Evolutionary conservation across 2,329 filamentous ascomycete genomes (phyloP).

Genomic region (Alternaria viburni): DNA sequence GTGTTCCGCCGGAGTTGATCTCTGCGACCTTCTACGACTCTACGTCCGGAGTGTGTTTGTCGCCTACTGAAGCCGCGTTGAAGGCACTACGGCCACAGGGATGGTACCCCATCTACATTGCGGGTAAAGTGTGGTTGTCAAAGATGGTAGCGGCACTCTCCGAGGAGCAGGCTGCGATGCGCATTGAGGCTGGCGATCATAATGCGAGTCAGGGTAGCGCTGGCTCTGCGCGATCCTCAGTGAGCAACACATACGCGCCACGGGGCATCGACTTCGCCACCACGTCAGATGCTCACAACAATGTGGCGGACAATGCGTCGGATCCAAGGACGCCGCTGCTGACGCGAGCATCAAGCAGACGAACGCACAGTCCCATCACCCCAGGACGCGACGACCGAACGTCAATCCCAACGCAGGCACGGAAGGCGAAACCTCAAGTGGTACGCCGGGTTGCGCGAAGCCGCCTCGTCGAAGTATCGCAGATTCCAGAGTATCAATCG

Average conservation of each 20-base stretch:
- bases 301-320: background rate
- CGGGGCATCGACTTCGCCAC: background rate
- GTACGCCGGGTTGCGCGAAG: background rate
- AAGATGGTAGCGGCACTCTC: constrained; percentile 9
- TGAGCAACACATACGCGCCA: background rate
- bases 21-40: background rate
- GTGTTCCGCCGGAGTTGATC: background rate
- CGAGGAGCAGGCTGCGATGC: constrained; percentile 5
- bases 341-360: background rate
- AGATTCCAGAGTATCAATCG: background rate
- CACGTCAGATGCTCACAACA: background rate
- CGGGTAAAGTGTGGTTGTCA: constrained; percentile 5
- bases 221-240: background rate
- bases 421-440: background rate
- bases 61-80: constrained; percentile 4
- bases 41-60: background rate
- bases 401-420: background rate
- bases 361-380: background rate
- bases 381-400: background rate
- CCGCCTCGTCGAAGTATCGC: too few relatives aligned
- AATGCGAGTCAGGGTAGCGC: background rate
- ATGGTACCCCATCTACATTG: background rate
- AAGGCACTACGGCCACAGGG: background rate
- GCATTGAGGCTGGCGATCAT: background rate
- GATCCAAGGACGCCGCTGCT: background rate